Evolutionary conservation across 2,329 filamentous ascomycete species (phyloP), one percentile per base, ranked within the genome.

Genomic region (Phyllosticta capitalensis): DNA sequence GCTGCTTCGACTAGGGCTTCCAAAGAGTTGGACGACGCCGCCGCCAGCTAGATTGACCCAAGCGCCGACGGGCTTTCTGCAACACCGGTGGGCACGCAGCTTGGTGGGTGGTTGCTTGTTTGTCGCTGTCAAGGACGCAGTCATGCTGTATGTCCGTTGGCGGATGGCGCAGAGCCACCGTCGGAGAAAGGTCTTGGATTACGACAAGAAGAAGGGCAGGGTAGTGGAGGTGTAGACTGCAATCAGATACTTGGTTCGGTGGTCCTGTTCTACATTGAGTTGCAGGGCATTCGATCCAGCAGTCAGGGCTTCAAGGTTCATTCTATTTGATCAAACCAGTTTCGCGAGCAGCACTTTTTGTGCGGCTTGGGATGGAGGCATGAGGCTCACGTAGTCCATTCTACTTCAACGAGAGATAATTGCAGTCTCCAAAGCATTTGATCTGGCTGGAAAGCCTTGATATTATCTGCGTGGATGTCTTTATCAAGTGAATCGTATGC

Each of bases 51-150:
- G 63, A 10, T n/a, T 45, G 5, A 3, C n/a, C 14, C 51, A 24
- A 63, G 67, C 30, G 63, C 71, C 57, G 71, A 74, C 54, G 68
- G 58, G 54, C 5, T 77, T 97, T 24, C 72, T 99, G 30, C 89
- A 94, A 68, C 83, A 88, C 65, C 84, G 86, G 61, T 97, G 94
- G 90, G 94, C 91, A 0, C 81, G 94, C 59, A 96, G 89, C 67
- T 78, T 99, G 2, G 81, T 94, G 1, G 94, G 94, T 1, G 94
- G 94, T 0, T 94, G 90, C 69, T 75, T 95, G 20, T 96, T 92
- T 67, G 86, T 97, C 17, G 85, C 96, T 9, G 72, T 96, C 56
- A 94, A 92, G 71, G 85, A 87, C 70, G 81, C 81, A 6, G 66
- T 86, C 33, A 74, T 83, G 65, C 72, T 86, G 1, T 87, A 86